Conservation (phyloP, 1,284 basidiomycete genomes). For the Hymenochaete sp. region DNA sequence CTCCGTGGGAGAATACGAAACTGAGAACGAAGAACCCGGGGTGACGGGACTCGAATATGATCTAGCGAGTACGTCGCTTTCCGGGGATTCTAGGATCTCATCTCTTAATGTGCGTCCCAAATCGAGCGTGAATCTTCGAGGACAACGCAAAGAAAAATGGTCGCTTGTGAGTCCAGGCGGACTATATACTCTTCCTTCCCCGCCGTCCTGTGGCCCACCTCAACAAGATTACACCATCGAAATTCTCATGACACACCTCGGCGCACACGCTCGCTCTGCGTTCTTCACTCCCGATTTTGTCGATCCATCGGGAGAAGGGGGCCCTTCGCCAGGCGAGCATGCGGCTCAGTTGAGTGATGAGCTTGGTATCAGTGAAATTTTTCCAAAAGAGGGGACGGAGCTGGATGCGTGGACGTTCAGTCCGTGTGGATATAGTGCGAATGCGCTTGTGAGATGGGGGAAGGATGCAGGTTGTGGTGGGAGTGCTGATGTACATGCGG, state of each 20-base stretch:
- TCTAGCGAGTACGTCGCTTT: constrained; percentile 17
- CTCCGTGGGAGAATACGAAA: too few species aligned
- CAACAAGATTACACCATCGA: constrained; percentile 88
- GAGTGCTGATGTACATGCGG: not conserved
- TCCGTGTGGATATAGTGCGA: constrained; percentile 96
- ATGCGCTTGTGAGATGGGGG: constrained; percentile 77
- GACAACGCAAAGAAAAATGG: constrained; percentile 17
- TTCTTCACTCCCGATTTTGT: constrained; percentile 59
- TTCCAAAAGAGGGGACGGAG: constrained; percentile 69
- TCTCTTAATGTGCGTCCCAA: constrained; percentile 10
- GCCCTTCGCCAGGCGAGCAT: constrained; percentile 45
- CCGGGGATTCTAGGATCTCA: constrained; percentile 14
- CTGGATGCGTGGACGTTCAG: constrained; percentile 92
- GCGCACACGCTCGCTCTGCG: constrained; percentile 60
- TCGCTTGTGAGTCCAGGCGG: constrained; percentile 17
- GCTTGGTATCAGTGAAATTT: constrained; percentile 81
- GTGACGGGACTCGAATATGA: too few species aligned
- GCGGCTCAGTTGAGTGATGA: constrained; percentile 62
- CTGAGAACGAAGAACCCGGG: too few species aligned
- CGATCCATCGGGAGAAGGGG: constrained; percentile 26
- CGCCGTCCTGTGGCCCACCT: too few species aligned
- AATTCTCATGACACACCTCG: constrained; percentile 96
- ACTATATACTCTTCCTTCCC: constrained; percentile 19
- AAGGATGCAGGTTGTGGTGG: too few species aligned
- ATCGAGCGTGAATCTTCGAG: not conserved